Conservation (phyloP, 352 stramenopile species). For the Pythium oligandrum region DNA sequence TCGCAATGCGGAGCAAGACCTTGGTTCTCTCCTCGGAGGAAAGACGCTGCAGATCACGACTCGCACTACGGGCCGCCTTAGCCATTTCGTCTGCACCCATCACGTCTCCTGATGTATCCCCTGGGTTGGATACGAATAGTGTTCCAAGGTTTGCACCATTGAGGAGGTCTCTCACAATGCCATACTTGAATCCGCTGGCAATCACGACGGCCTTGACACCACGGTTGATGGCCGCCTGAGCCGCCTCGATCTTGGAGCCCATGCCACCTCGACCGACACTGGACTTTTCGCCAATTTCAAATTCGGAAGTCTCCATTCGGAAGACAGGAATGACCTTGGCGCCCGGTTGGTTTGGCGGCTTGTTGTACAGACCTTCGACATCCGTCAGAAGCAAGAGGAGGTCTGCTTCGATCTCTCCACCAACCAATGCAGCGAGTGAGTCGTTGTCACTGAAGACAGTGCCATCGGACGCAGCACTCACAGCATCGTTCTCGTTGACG, state of each 20-base stretch:
- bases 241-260: slow-evolving; percentile 92
- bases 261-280: slow-evolving; percentile 91
- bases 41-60: slow-evolving; percentile 86
- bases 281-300: slow-evolving; percentile 80
- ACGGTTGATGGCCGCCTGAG: slow-evolving; percentile 81
- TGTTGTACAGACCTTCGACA: slow-evolving; percentile 95
- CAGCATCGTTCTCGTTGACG: slow-evolving; percentile 99
- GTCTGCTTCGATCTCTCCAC: slow-evolving; percentile 89
- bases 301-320: slow-evolving; percentile 42
- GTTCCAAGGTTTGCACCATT: slow-evolving; percentile 77
- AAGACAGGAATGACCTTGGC: slow-evolving; percentile 81
- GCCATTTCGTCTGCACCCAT: slow-evolving; percentile 78
- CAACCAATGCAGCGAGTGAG: slow-evolving; percentile 85
- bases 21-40: slow-evolving; percentile 77
- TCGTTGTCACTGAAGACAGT: slow-evolving; percentile 97
- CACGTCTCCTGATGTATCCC: slow-evolving; percentile 25
- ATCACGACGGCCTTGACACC: slow-evolving; percentile 93
- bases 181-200: slow-evolving; percentile 91
- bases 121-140: slow-evolving; percentile 79
- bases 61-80: slow-evolving; percentile 69
- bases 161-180: slow-evolving; percentile 88
- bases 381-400: slow-evolving; percentile 96
- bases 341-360: slow-evolving; percentile 65
- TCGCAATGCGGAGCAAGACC: slow-evolving; percentile 88
- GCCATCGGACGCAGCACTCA: slow-evolving; percentile 77